A percentile compares a stretch with the other conserved stretches of the same genome.
phyloP scores from a whole-genome alignment of 2,329 filamentous ascomycete species.

The Sporothrix humicola region DNA sequence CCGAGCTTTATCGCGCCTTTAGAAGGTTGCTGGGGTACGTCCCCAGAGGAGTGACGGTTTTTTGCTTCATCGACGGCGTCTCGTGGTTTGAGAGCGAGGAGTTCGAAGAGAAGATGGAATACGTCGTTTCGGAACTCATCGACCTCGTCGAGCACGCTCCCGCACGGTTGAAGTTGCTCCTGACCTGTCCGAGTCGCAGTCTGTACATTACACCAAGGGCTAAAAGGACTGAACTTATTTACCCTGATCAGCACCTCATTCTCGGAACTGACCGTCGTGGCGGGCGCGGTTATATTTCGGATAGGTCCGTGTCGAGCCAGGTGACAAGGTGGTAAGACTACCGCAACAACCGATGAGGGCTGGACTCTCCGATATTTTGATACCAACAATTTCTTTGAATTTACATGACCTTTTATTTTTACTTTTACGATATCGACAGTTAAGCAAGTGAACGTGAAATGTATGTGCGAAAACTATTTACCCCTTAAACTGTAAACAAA shows the following conservation, averaged over 20 bases:
- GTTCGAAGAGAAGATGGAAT: background rate
- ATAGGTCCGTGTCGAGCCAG: background rate
- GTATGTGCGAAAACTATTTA: too few relatives aligned
- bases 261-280: background rate
- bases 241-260: too few relatives aligned
- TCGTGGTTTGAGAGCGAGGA: conserved; percentile 14
- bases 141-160: background rate
- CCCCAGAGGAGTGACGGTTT: background rate
- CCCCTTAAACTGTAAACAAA: too few relatives aligned
- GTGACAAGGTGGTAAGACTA: background rate
- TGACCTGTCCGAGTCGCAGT: conserved; percentile 26
- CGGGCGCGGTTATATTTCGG: background rate
- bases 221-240: too few relatives aligned
- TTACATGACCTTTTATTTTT: too few relatives aligned
- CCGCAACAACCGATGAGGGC: background rate
- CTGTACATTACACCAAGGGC: background rate
- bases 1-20: background rate
- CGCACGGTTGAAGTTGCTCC: conserved; percentile 8
- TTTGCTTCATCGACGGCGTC: conserved; percentile 25
- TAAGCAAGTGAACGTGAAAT: too few relatives aligned
- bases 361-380: background rate
- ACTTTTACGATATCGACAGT: too few relatives aligned
- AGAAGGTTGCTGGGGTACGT: background rate
- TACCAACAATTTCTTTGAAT: background rate
- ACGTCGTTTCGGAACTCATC: background rate